Conservation (phyloP, 148 eudicot genomes). For the Vaccinium corymbosum region DNA sequence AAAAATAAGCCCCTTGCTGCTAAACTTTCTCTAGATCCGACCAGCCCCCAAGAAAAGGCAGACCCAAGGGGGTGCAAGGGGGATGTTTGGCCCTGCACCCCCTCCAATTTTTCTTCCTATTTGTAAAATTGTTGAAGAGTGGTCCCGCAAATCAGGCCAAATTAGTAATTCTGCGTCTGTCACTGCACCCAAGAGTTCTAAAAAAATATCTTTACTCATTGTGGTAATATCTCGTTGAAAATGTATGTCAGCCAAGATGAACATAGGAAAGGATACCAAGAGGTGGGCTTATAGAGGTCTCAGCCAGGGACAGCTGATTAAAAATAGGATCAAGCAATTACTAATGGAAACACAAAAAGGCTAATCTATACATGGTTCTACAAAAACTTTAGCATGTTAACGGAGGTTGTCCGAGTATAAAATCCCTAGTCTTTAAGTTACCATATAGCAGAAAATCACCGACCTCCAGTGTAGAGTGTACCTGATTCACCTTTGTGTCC, state of each 20-base stretch:
- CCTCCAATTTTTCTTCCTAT: too few species aligned
- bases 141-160: too few species aligned
- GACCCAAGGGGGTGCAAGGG: too few species aligned
- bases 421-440: background rate
- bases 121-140: too few species aligned
- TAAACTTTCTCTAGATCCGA: background rate
- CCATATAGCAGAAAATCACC: background rate
- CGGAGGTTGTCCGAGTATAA: background rate
- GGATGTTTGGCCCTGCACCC: too few species aligned
- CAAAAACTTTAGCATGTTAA: background rate
- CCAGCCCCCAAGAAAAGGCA: background rate
- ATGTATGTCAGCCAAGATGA: background rate
- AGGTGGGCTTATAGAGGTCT: too few species aligned
- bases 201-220: background rate
- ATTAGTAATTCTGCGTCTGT: too few species aligned
- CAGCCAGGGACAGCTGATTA: background rate
- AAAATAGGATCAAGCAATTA: background rate
- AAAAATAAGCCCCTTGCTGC: background rate
- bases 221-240: background rate
- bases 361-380: background rate
- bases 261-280: background rate
- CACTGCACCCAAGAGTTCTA: background rate
- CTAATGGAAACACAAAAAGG: background rate
- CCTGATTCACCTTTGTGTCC: too few species aligned
- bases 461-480: background rate